Base-by-base conservation (phyloP, 495 filamentous ascomycete genomes). In the Penicillium longicatenatum region DNA sequence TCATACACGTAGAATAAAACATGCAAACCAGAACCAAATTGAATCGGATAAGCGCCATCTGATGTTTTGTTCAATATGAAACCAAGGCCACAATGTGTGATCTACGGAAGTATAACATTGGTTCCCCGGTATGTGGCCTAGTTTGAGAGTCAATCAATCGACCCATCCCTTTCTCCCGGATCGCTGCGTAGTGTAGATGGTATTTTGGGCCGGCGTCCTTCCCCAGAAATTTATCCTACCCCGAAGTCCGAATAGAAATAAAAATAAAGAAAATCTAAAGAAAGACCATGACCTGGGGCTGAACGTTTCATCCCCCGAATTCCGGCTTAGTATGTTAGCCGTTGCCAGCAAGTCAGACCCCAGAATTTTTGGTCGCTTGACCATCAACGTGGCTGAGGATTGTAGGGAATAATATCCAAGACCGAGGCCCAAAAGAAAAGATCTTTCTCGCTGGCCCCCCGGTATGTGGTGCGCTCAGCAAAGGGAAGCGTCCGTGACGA, bases 101-200 rank as follows among this genome's bases (percentile, higher is more conserved):
- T 58, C 41, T 37, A 52, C 60, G 60, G 63, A 64, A 61, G 47
- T 55, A 59, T 52, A 26, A 35, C 16, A 35, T 17, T 55, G 41
- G 55, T 64, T 69, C 66, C 63, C 66, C 66, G 60, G 63, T 57
- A 68, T 68, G 63, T 58, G 47, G 59, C 26, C 55, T 43, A 17
- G 62, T 30, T 55, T 64, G 48, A 51, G 52, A 65, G 62, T 59
- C 35, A 60, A 61, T 56, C 61, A 54, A 55, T 62, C 55, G 50
- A 46, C 54, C 37, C 52, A 62, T 64, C 66, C 64, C 60, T 59
- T 62, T 51, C 55, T 43, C 35, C 35, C 19, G 35, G 33, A 51
- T 65, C 31, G 50, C 54, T 64, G 60, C 60, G 55, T 57, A 12
- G 31, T 31, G 19, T 22, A 17, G 10, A 33, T 29, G 35, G 22